phyloP scores from a whole-genome alignment of 257 asterid genomes.

The Henckelia pumila region DNA sequence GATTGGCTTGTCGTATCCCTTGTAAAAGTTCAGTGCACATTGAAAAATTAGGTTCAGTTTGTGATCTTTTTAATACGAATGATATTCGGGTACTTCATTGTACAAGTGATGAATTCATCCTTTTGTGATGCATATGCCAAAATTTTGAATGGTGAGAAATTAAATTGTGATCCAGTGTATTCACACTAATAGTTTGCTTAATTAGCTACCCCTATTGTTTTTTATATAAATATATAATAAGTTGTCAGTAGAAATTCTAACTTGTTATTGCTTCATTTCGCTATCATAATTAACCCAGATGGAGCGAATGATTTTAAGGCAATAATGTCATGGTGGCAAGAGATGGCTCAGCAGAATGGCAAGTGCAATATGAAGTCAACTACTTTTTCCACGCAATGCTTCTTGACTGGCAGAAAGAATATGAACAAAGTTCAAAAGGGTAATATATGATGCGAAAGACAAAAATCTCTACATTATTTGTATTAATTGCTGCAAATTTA shows the following conservation, averaged over 20 bases:
- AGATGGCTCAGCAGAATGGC: conserved; percentile 89
- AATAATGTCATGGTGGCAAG: conserved; percentile 99
- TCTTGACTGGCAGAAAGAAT: conserved; percentile 34
- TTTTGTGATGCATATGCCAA: neutral
- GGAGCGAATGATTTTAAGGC: conserved; percentile 68
- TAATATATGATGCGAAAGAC: conserved; percentile 10
- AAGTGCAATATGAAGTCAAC: conserved; percentile 42
- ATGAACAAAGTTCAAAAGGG: conserved; percentile 55
- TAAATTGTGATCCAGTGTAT: neutral
- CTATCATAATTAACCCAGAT: conserved; percentile 41
- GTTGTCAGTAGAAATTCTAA: neutral
- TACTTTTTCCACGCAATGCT: conserved; percentile 30
- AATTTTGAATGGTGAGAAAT: neutral
- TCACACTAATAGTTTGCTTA: neutral
- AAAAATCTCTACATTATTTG: neutral
- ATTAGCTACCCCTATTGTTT: neutral
- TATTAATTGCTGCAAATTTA: neutral
- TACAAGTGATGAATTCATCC: neutral
- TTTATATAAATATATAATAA: neutral
- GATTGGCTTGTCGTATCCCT: neutral
- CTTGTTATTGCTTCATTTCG: conserved; percentile 17
- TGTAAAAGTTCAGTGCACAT: neutral
- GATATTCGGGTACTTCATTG: conserved; percentile 7
- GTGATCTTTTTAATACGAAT: neutral
- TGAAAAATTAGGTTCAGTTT: neutral